Base-by-base conservation (phyloP, 2,329 filamentous ascomycete species). In the Arthroderma sp. region DNA sequence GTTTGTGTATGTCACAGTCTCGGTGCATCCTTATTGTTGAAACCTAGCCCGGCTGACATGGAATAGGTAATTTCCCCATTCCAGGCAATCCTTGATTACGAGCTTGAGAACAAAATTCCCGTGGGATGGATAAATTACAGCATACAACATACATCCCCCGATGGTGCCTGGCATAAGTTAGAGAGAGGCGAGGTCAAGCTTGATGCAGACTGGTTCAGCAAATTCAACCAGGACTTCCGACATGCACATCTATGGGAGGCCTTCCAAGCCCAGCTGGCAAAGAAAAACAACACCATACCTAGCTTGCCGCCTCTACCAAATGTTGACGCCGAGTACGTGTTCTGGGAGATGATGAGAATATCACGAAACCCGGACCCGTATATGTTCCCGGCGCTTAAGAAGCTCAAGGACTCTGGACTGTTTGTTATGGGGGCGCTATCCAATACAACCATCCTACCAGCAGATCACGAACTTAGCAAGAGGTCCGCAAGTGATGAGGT, bases 81-180 rank as follows among this genome's bases (percentile, higher is more conserved):
- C 57, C 86, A 94, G 67, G 80, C 85, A 2, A 96, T 98, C 55
- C 73, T 94, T 46, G 83, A 94, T 65, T 95, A 95, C 61, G 91
- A 96, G 61, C 67, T 80, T 44, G 69, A 74, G 48, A 71, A 84
- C 46, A 73, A 73, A 36, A 89, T 96, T 41, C 89, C 88, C 1
- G 73, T 79, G 3, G 89, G 88, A 57, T 96, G 87, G 81, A 74
- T 96, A 55, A 96, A 96, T 69, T 81, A 83, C 66, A 83, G 83
- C 54, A 91, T 96, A 58, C 86, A 85, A 43, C 75, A 76, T 54
- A 80, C 82, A 2, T 77, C 81, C 0, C 87, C 86, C 2, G 66
- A 79, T 52, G 91, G 91, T 36, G 81, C 78, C 59, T 96, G 89
- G 89, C 87, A 94, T 58, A 77, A 75, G 37, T 74, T 96, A 38